These are phyloP conservation scores for Massarina eburnea DNA, from an alignment of 2,329 filamentous ascomycete species.

Conservation along the genomic window DNA sequence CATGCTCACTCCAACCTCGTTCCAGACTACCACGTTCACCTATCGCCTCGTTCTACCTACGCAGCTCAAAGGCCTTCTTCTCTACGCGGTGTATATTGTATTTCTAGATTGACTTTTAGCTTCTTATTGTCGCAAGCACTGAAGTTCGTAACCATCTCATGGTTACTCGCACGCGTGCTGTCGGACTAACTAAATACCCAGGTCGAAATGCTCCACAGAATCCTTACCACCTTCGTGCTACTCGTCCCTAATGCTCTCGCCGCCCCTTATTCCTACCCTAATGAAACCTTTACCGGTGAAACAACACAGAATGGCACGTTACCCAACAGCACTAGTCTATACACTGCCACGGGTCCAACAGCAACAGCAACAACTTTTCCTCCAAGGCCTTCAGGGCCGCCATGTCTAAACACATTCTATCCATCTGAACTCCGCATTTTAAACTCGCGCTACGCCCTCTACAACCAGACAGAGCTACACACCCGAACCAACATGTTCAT, in stretches of 20 bases:
- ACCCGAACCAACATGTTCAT: slow-evolving; percentile 26
- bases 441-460: slow-evolving; percentile 31
- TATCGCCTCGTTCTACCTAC: too few relatives aligned
- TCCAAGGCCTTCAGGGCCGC: neutral
- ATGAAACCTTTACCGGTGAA: too few relatives aligned
- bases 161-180: too few relatives aligned
- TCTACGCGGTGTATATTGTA: too few relatives aligned
- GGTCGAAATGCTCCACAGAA: neutral
- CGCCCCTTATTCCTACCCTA: neutral
- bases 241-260: neutral
- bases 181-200: too few relatives aligned
- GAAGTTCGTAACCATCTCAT: too few relatives aligned
- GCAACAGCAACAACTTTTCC: neutral
- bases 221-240: neutral
- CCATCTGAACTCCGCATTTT: slow-evolving; percentile 24
- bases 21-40: too few relatives aligned
- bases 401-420: slow-evolving; percentile 22
- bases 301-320: neutral
- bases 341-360: neutral
- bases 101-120: too few relatives aligned
- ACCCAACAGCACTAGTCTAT: neutral
- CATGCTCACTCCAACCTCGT: too few relatives aligned
- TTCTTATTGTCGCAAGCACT: too few relatives aligned
- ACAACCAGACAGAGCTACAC: slow-evolving; percentile 20
- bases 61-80: too few relatives aligned